Evolutionary conservation across 192 early-diverging fungal genomes (phyloP).

Genomic region (Endogone sp.): DNA sequence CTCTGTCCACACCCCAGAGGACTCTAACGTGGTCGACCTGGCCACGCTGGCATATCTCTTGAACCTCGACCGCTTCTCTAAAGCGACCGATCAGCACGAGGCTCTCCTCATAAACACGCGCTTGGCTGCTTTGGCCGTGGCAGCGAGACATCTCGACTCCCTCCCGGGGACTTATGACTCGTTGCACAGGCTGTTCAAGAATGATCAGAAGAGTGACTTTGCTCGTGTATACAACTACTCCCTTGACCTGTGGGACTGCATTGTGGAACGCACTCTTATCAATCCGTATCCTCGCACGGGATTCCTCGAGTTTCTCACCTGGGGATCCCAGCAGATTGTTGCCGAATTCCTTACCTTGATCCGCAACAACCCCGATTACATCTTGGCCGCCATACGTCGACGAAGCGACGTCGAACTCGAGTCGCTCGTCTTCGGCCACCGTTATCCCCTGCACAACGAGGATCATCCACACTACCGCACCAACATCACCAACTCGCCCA

Average conservation of each 20-base stretch:
- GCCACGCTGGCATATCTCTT: not conserved
- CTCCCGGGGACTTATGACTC: constrained; percentile 29
- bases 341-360: constrained; percentile 23
- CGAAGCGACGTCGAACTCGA: constrained; percentile 2
- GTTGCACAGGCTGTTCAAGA: constrained; percentile 33
- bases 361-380: constrained; percentile 19
- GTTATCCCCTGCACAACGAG: constrained; percentile 7
- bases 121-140: constrained; percentile 24
- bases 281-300: constrained; percentile 33
- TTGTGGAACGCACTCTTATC: constrained; percentile 21
- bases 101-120: constrained; percentile 31
- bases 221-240: constrained; percentile 27
- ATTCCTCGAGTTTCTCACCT: constrained; percentile 35
- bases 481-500: constrained; percentile 11
- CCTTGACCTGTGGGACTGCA: constrained; percentile 27
- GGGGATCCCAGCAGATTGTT: constrained; percentile 15
- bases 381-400: constrained; percentile 8
- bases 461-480: not conserved
- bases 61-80: not conserved
- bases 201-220: constrained; percentile 32
- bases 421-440: constrained; percentile 7
- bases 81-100: not conserved
- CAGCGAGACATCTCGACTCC: constrained; percentile 21
- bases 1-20: not conserved
- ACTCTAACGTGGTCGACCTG: too few relatives aligned